A percentile compares a stretch with the other conserved stretches of the same genome.
phyloP scores from a whole-genome alignment of 495 filamentous ascomycete species.

The Penicillium diatomitis region DNA sequence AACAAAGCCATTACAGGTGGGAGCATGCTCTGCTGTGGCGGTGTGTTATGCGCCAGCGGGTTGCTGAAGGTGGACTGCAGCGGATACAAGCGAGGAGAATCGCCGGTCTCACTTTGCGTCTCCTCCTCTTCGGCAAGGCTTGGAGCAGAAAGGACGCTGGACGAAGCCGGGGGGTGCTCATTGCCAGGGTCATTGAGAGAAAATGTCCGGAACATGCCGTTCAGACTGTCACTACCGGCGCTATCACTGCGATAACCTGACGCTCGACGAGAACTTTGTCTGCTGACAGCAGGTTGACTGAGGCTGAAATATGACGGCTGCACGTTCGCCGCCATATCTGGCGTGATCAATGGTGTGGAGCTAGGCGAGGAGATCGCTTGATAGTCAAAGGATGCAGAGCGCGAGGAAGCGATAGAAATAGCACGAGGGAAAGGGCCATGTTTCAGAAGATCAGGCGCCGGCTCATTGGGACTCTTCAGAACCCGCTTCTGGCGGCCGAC shows the following conservation, averaged over 20 bases:
- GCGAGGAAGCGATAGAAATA: slow-evolving; percentile 78
- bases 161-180: slow-evolving; percentile 23
- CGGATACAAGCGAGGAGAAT: slow-evolving; percentile 61
- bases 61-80: slow-evolving; percentile 54
- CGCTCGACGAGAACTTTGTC: slow-evolving; percentile 68
- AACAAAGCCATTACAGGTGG: slow-evolving; percentile 94
- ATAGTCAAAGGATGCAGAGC: slow-evolving; percentile 93
- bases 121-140: slow-evolving; percentile 61
- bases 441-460: slow-evolving; percentile 82
- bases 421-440: slow-evolving; percentile 82
- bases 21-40: slow-evolving; percentile 72
- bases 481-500: slow-evolving; percentile 93
- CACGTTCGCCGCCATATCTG: slow-evolving; percentile 54
- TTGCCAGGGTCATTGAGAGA: slow-evolving; percentile 57
- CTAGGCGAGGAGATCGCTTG: slow-evolving; percentile 69
- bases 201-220: slow-evolving; percentile 75
- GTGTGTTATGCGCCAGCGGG: slow-evolving; percentile 41
- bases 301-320: slow-evolving; percentile 95
- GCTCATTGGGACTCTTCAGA: slow-evolving; percentile 69
- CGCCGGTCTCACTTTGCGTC: slow-evolving; percentile 50
- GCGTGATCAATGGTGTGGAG: slow-evolving; percentile 80
- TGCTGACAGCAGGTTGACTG: slow-evolving; percentile 51
- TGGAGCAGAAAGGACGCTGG: slow-evolving; percentile 25
- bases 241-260: slow-evolving; percentile 91
- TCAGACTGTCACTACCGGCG: slow-evolving; percentile 74